Evolutionary conservation across 2,329 filamentous ascomycete genomes (phyloP), one percentile per base, ranked within the genome.

Genomic region (Ceratocystis papillata): DNA sequence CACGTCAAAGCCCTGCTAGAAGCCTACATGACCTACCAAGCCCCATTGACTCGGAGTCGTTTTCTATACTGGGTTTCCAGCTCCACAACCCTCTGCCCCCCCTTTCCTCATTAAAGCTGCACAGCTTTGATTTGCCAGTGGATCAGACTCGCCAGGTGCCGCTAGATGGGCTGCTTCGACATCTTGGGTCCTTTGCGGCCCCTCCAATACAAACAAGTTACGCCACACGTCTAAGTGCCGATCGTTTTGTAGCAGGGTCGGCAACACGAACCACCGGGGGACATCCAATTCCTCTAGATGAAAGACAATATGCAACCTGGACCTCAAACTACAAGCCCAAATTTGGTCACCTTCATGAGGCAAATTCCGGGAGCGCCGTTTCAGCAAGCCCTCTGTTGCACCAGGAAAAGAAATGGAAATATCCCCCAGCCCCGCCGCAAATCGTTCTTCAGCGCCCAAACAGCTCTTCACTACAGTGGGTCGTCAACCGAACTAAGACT

Each of bases 171-270:
- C 48, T 64, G 4, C 30, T 64, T 30, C 63, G 33, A 15, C n/a
- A 37, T 12, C 48, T 64, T 20, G 37, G 37, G 7, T n/a, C 41
- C 12, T 57, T 30, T 22, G 30, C 45, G 7, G 33, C 33, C 33
- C 33, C 33, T n/a, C 48, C 48, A 3, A 41, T 25, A 25, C 63
- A 41, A 8, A 37, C 44, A 25, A 53, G 46, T 8, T 64, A 57
- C 22, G 30, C 60, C 5, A 65, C 64, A 12, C 64, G 64, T 30
- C 37, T 57, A 6, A 65, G 64, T 17, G 64, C 64, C 37, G 55
- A 53, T n/a, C 64, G 64, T 4, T 64, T 57, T 28, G 48, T 57
- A n/a, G 63, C 63, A 28, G 63, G 48, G 6, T 28, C 53, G 8
- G 63, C 46, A 7, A 64, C 63, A 20, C 48, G 63, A 12, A 53